These are phyloP conservation scores for Annona squamosa DNA, from an alignment of 164 flowering plant genomes.

Conservation along the genomic window DNA sequence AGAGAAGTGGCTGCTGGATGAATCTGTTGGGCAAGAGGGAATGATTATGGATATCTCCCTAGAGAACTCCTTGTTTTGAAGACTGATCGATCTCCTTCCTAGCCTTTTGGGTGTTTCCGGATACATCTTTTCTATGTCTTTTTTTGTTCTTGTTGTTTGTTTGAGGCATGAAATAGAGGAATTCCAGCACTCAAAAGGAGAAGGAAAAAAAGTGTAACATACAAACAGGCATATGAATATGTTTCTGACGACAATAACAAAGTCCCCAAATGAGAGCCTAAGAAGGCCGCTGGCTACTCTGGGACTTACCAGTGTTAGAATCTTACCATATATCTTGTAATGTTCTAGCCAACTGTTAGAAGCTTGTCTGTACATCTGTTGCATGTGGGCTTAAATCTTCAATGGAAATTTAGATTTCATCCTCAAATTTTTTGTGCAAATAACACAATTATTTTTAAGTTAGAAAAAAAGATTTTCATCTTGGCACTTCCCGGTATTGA, in stretches of 20 bases:
- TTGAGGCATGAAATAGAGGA: conserved; percentile 9
- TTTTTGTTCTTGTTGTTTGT: not conserved
- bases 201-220: conserved; percentile 25
- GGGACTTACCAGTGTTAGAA: not conserved
- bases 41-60: conserved; percentile 26
- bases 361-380: not conserved
- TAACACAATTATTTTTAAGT: too few relatives aligned
- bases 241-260: conserved; percentile 7
- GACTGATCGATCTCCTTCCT: not conserved
- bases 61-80: conserved; percentile 30
- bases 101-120: not conserved
- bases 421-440: too few relatives aligned
- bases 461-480: too few relatives aligned
- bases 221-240: conserved; percentile 6
- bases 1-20: conserved; percentile 77
- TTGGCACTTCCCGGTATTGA: too few relatives aligned
- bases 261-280: not conserved
- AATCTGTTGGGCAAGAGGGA: conserved; percentile 22
- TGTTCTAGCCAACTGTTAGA: too few relatives aligned
- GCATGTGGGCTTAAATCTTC: too few relatives aligned
- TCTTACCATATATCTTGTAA: too few relatives aligned
- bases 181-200: not conserved
- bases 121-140: not conserved
- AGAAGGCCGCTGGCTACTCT: not conserved
- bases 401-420: too few relatives aligned